Percentiles rank a stretch among this genome's conserved stretches.
Conservation (phyloP, 1,284 basidiomycete species). For the Apiotrichum montevideense region DNA sequence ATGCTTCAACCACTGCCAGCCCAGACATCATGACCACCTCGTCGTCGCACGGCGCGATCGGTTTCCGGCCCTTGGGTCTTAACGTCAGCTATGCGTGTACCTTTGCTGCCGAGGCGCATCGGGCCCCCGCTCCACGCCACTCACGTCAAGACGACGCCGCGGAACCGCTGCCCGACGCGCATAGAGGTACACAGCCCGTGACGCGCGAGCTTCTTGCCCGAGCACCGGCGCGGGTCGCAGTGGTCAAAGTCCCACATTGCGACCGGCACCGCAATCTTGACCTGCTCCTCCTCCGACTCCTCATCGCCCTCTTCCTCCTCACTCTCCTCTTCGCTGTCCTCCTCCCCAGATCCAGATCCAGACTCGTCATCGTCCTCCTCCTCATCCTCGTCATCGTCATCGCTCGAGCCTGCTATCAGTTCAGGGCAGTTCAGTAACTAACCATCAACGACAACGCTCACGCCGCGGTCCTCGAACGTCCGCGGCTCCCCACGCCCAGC, state of each 20-base stretch:
- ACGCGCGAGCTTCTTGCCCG: slow-evolving; percentile 86
- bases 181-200: slow-evolving; percentile 79
- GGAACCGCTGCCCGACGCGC: slow-evolving; percentile 76
- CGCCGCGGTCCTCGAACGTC: slow-evolving; percentile 3
- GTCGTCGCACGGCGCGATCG: slow-evolving; percentile 76
- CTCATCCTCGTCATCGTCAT: slow-evolving; percentile 26
- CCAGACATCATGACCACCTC: slow-evolving; percentile 71
- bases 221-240: slow-evolving; percentile 90
- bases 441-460: slow-evolving; percentile 8
- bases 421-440: background rate
- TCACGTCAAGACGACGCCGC: slow-evolving; percentile 88
- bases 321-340: slow-evolving; percentile 33
- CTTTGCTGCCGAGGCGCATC: background rate
- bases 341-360: slow-evolving; percentile 13
- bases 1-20: slow-evolving; percentile 93
- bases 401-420: background rate
- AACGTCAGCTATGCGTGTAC: background rate
- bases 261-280: slow-evolving; percentile 59
- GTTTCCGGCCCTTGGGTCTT: slow-evolving; percentile 77
- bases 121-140: slow-evolving; percentile 31
- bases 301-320: slow-evolving; percentile 40
- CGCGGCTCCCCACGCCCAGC: background rate
- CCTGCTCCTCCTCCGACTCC: slow-evolving; percentile 35
- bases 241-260: slow-evolving; percentile 98
- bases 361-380: background rate